Percentiles rank a stretch among this genome's conserved stretches.
Evolutionary conservation across 2,329 filamentous ascomycete species (phyloP).

Genomic region (Neobulgaria alba): DNA sequence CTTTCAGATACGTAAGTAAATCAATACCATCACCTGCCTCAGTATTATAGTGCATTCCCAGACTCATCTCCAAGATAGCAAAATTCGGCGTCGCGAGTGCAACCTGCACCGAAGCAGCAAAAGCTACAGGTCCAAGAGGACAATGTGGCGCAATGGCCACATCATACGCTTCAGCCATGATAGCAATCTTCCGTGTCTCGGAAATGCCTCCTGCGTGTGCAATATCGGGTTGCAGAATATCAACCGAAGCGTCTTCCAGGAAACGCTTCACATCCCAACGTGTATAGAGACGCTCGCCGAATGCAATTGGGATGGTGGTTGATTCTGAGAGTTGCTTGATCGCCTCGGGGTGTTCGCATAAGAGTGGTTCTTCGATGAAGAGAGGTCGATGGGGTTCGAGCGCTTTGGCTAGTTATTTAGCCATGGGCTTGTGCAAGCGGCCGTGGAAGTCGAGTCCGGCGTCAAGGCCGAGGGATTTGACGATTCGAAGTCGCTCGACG

Average conservation of each 20-base stretch:
- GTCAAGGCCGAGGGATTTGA: constrained; percentile 63
- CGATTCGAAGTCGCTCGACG: constrained; percentile 58
- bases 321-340: constrained; percentile 51
- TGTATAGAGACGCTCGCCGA: constrained; percentile 63
- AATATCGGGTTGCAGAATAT: constrained; percentile 67
- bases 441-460: constrained; percentile 73
- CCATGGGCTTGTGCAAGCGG: constrained; percentile 71
- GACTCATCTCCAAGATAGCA: constrained; percentile 68
- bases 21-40: constrained; percentile 57
- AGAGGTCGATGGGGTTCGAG: constrained; percentile 61
- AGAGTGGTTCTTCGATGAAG: constrained; percentile 69
- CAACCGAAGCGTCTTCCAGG: constrained; percentile 57
- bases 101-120: constrained; percentile 64
- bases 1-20: constrained; percentile 56
- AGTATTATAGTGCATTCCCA: constrained; percentile 73
- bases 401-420: constrained; percentile 60
- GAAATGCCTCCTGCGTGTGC: constrained; percentile 65
- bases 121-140: constrained; percentile 62
- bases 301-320: constrained; percentile 57
- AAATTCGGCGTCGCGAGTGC: constrained; percentile 55
- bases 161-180: constrained; percentile 66
- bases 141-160: constrained; percentile 67
- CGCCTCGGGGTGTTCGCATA: constrained; percentile 35
- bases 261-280: constrained; percentile 69
- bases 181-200: constrained; percentile 59